phyloP scores from a whole-genome alignment of 2,329 filamentous ascomycete genomes.

The Lecanosticta acicola region DNA sequence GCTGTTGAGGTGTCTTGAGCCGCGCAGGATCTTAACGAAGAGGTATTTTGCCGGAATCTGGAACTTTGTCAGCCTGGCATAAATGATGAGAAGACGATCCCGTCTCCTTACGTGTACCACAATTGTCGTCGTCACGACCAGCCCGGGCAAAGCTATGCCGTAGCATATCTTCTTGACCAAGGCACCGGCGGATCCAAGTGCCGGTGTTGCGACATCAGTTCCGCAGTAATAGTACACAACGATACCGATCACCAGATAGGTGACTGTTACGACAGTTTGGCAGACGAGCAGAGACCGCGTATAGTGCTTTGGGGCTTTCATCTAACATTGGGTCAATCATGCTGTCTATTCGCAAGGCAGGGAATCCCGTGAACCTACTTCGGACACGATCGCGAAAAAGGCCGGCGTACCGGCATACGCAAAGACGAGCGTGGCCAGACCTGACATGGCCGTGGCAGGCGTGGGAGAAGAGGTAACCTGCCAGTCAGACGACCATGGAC shows the following conservation, averaged over 20 bases:
- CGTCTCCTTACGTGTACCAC: constrained; percentile 19
- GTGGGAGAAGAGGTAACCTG: constrained; percentile 17
- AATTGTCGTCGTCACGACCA: constrained; percentile 18
- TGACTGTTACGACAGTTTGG: constrained; percentile 15
- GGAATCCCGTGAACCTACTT: too few species aligned
- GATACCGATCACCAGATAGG: constrained; percentile 36
- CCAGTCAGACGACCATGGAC: constrained; percentile 27
- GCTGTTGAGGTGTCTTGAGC: constrained; percentile 17
- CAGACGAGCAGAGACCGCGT: constrained; percentile 31
- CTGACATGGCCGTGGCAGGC: constrained; percentile 12
- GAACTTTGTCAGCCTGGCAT: background rate
- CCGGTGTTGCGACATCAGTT: constrained; percentile 43
- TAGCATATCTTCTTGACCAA: constrained; percentile 44
- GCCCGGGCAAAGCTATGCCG: constrained; percentile 30
- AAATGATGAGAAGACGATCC: too few species aligned
- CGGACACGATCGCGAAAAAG: constrained; percentile 36
- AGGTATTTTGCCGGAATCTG: constrained; percentile 21
- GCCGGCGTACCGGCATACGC: constrained; percentile 12
- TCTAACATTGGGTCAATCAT: too few species aligned
- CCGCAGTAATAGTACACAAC: constrained; percentile 47
- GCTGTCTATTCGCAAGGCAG: too few species aligned
- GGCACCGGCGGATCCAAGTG: constrained; percentile 42
- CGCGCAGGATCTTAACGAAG: constrained; percentile 21
- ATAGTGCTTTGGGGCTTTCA: constrained; percentile 34
- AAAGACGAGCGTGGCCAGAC: constrained; percentile 11